phyloP scores from a whole-genome alignment of 164 flowering plant species.

The Vitis labrusca region DNA sequence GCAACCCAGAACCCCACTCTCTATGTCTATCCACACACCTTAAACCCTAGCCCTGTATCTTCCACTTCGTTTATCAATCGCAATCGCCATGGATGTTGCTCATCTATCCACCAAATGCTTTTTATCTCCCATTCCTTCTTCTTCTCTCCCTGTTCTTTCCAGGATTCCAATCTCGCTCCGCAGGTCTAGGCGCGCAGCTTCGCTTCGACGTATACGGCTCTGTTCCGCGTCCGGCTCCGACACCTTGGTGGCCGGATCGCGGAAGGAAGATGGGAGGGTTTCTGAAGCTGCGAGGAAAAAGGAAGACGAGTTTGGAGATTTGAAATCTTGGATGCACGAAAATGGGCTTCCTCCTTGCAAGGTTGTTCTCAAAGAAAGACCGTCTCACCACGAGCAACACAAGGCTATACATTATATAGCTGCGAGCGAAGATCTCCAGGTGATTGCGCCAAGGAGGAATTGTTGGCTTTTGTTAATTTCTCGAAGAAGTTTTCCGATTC shows the following conservation, averaged over 20 bases:
- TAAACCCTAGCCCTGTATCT: background rate
- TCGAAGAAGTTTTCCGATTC: background rate
- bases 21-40: too few species aligned
- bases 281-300: conserved; percentile 28
- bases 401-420: conserved; percentile 81
- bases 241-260: conserved; percentile 50
- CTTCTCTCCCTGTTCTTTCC: conserved; percentile 15
- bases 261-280: conserved; percentile 36
- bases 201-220: conserved; percentile 22
- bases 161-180: conserved; percentile 22
- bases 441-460: conserved; percentile 11
- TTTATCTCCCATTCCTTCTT: conserved; percentile 25
- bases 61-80: background rate
- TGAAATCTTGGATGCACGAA: conserved; percentile 92
- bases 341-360: conserved; percentile 91
- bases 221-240: conserved; percentile 60
- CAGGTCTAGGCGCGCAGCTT: background rate
- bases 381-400: conserved; percentile 54
- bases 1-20: too few species aligned
- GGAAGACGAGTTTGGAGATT: conserved; percentile 46
- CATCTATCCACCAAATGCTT: conserved; percentile 12
- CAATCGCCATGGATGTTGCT: conserved; percentile 26
- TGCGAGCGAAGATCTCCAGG: conserved; percentile 92
- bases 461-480: background rate
- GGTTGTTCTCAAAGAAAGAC: conserved; percentile 69